Percentiles rank a stretch among this genome's conserved stretches.
Conservation (phyloP, 2,329 filamentous ascomycete species). For the Xylariaceae sp. region DNA sequence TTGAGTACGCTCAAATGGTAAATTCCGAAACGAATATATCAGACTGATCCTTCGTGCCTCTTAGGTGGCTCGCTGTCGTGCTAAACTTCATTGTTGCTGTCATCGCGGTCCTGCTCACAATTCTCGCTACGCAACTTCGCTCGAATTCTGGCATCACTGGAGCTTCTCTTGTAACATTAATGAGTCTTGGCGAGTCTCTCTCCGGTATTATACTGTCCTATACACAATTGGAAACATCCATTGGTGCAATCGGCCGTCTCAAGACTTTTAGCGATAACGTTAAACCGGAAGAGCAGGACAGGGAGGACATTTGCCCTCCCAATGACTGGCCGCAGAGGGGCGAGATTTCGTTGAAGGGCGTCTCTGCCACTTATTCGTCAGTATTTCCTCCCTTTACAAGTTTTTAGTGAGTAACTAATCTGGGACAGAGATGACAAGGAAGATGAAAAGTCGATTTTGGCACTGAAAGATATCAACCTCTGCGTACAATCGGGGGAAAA, state of each 20-base stretch:
- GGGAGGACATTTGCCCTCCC: constrained; percentile 33
- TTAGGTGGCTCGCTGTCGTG: constrained; percentile 32
- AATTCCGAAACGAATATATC: constrained; percentile 4
- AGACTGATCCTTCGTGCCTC: neutral
- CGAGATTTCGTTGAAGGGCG: constrained; percentile 31
- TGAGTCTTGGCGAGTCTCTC: constrained; percentile 38
- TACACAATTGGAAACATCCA: constrained; percentile 41
- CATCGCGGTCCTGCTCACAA: constrained; percentile 32
- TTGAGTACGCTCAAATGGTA: neutral
- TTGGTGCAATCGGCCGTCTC: constrained; percentile 41
- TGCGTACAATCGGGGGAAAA: constrained; percentile 7
- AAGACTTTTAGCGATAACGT: constrained; percentile 35
- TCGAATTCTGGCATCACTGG: constrained; percentile 37
- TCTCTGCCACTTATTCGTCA: constrained; percentile 39
- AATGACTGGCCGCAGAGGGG: constrained; percentile 40
- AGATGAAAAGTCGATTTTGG: constrained; percentile 27
- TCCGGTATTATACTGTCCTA: constrained; percentile 38
- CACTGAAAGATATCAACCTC: constrained; percentile 29
- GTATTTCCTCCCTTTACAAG: neutral
- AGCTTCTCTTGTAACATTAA: constrained; percentile 41
- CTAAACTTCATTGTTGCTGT: constrained; percentile 33
- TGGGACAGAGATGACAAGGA: constrained; percentile 1
- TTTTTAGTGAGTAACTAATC: constrained; percentile 12
- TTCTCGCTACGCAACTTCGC: constrained; percentile 32
- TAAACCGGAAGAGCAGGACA: constrained; percentile 31